Conservation (phyloP, 352 stramenopile species). For the Phytophthora podocarpi region DNA sequence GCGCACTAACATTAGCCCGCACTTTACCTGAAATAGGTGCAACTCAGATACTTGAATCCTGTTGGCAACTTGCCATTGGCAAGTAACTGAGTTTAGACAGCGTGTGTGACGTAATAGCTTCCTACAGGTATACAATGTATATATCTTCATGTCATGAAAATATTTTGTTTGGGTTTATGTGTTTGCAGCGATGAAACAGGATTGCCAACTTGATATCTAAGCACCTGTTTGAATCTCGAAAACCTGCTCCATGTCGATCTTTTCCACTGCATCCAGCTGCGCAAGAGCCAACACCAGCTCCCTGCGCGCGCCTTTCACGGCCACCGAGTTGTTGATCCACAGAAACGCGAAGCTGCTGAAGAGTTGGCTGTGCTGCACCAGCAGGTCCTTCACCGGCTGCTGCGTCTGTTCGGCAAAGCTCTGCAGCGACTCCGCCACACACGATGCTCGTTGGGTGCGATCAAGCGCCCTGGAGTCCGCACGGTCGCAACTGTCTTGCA, state of each 20-base stretch:
- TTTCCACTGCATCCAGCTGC: slow-evolving; percentile 45
- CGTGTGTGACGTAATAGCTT: no score
- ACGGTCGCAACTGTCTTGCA: slow-evolving; percentile 36
- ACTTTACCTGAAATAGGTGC: no score
- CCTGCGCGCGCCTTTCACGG: slow-evolving; percentile 42
- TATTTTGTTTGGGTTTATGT: no score
- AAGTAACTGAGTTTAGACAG: no score
- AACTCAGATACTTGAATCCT: no score
- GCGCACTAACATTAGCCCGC: no score
- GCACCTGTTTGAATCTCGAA: slow-evolving; percentile 35
- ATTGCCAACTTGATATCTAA: neutral
- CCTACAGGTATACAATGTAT: no score
- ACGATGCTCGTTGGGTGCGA: slow-evolving; percentile 45
- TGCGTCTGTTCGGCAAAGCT: slow-evolving; percentile 54
- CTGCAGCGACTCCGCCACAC: slow-evolving; percentile 56
- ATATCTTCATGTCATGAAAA: no score
- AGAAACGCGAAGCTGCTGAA: slow-evolving; percentile 50
- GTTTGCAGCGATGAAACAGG: no score
- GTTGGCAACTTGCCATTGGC: no score
- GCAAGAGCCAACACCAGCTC: slow-evolving; percentile 49
- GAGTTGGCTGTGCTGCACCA: slow-evolving; percentile 31
- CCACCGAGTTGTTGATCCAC: slow-evolving; percentile 76
- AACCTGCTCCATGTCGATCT: slow-evolving; percentile 52
- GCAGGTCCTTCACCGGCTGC: slow-evolving; percentile 48
- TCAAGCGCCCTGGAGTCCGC: slow-evolving; percentile 15